Base-by-base conservation (phyloP, 2,329 filamentous ascomycete species). In the Scleromitrula shiraiana region DNA sequence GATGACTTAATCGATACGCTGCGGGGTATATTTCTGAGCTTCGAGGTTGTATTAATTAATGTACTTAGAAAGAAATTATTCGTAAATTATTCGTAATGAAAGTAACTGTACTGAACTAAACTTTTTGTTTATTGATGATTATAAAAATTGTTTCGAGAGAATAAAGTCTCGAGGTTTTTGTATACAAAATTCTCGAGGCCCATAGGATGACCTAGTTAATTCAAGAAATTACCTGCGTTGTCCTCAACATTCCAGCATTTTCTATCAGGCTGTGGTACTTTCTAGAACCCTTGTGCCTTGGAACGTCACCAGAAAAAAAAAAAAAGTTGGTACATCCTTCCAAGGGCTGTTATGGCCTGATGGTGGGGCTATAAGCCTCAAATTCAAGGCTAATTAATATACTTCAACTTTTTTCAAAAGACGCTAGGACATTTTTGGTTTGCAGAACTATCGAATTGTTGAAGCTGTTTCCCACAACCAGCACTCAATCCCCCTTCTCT, bases 381-480 rank as follows among this genome's bases (percentile, higher is more conserved):
- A n/a, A n/a, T n/a, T n/a, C n/a, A n/a, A n/a, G n/a, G n/a, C n/a
- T n/a, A n/a, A n/a, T n/a, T n/a, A n/a, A n/a, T n/a, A n/a, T n/a
- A n/a, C n/a, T n/a, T n/a, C n/a, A n/a, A n/a, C n/a, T n/a, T n/a
- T n/a, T n/a, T n/a, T n/a, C 41, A 24, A 14, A 41, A 47, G 29
- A 41, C 45, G 37, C 45, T 47, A 41, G 15, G 37, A 47, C 45
- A 32, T 33, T 41, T 47, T 41, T 47, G 44, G 43, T 47, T 47
- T 47, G 27, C 41, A 47, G 37, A 26, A n/a, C n/a, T 41, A 26
- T 47, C 45, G 45, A 47, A 47, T 41, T 47, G 22, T 41, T 20
- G 14, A 17, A 23, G 9, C 35, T 5, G 12, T 32, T 32, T 37
- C 19, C 35, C 20, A 40, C 22, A 20, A 26, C 27, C 19, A 35